Conservation (phyloP, 306 rosid species). For the Benincasa hispida region DNA sequence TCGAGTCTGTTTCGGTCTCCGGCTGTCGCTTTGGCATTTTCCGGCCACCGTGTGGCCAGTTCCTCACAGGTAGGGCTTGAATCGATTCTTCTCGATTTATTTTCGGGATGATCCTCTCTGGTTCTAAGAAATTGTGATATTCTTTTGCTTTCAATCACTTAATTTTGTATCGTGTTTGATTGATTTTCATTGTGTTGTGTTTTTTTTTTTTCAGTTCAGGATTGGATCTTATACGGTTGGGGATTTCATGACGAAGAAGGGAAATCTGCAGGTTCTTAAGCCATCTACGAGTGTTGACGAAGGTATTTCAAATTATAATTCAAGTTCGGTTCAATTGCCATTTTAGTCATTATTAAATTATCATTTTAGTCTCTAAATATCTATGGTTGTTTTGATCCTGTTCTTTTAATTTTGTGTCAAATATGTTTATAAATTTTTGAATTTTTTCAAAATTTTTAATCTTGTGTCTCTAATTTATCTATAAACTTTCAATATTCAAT, state of each 20-base stretch:
- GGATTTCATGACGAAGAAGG: constrained; percentile 38
- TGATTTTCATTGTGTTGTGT: neutral
- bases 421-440: no score
- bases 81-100: neutral
- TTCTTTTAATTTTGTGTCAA: no score
- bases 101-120: no score
- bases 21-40: neutral
- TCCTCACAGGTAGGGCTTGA: neutral
- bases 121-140: no score
- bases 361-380: no score
- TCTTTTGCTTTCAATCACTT: no score
- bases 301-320: constrained; percentile 25
- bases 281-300: constrained; percentile 73
- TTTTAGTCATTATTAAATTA: no score
- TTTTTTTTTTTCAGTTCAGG: neutral
- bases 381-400: no score
- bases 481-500: no score
- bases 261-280: constrained; percentile 53
- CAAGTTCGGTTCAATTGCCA: no score
- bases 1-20: neutral
- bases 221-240: constrained; percentile 6
- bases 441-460: no score
- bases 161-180: neutral
- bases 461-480: no score
- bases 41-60: neutral